These are phyloP conservation scores for Diaporthe sp. DNA, from an alignment of 2,329 filamentous ascomycete genomes.

Conservation along the genomic window DNA sequence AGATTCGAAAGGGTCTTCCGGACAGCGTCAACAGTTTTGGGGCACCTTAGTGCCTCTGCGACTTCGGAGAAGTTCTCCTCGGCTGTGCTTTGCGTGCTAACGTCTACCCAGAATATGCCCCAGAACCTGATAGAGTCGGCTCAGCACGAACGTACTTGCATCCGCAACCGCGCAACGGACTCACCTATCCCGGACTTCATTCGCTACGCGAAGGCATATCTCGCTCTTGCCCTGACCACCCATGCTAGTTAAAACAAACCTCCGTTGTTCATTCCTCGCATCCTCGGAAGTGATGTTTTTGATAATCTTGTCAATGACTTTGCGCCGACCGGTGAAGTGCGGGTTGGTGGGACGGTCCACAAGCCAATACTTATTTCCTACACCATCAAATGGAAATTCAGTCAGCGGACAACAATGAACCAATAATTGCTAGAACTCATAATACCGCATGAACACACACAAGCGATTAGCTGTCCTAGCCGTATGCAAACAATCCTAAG, in stretches of 20 bases:
- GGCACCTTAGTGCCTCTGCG: neutral
- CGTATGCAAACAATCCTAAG: neutral
- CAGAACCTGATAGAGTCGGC: neutral
- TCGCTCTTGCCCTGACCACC: conserved; percentile 4
- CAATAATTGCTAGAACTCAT: neutral
- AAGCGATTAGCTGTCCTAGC: too few species aligned
- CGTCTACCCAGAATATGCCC: conserved; percentile 3
- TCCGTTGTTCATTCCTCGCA: neutral
- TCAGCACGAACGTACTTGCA: neutral
- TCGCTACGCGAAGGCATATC: neutral
- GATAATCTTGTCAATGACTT: neutral
- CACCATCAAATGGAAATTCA: neutral
- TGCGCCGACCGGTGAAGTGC: neutral
- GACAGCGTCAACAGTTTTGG: neutral
- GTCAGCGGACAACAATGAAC: neutral
- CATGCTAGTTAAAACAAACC: neutral
- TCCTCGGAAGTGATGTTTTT: neutral
- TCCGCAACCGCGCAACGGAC: neutral
- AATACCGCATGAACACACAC: accelerated
- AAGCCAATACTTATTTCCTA: conserved; percentile 1
- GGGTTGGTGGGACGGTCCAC: neutral
- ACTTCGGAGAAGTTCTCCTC: neutral
- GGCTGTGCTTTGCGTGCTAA: neutral
- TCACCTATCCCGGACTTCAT: neutral
- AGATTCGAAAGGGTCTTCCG: neutral